Percentiles rank a stretch among this genome's conserved stretches.
Evolutionary conservation across 2,329 filamentous ascomycete species (phyloP).

Genomic region (Ophiocordyceps camponoti-leonardi): DNA sequence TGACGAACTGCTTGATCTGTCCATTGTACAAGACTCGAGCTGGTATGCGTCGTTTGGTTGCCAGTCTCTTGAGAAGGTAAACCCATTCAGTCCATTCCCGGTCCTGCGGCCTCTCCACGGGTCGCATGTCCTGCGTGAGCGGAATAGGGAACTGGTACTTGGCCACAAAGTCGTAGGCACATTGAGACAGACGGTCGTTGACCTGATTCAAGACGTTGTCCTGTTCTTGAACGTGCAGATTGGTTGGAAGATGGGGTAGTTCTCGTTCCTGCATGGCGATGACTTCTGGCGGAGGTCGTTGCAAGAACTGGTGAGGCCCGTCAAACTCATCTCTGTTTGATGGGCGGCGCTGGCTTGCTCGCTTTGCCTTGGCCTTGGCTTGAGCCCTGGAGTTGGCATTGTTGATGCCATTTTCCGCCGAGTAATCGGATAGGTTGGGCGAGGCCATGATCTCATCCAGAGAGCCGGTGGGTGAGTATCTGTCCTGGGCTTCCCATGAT

Average conservation of each 20-base stretch:
- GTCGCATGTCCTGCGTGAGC: slow-evolving; percentile 64
- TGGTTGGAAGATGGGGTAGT: slow-evolving; percentile 66
- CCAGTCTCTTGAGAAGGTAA: slow-evolving; percentile 68
- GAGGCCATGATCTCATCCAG: slow-evolving; percentile 41
- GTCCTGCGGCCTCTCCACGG: slow-evolving; percentile 56
- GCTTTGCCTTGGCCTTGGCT: slow-evolving; percentile 28
- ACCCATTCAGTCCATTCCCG: slow-evolving; percentile 89
- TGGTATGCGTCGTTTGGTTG: slow-evolving; percentile 72
- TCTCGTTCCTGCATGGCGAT: slow-evolving; percentile 65
- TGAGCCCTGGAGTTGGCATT: slow-evolving; percentile 21
- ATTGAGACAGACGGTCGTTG: slow-evolving; percentile 71
- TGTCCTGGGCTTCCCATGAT: slow-evolving; percentile 22
- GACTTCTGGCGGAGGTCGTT: slow-evolving; percentile 52
- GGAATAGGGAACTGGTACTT: slow-evolving; percentile 86
- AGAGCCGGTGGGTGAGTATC: slow-evolving; percentile 39
- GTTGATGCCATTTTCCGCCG: slow-evolving; percentile 31
- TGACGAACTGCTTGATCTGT: slow-evolving; percentile 83
- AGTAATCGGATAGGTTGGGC: slow-evolving; percentile 42
- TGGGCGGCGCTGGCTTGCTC: slow-evolving; percentile 45
- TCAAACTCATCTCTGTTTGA: slow-evolving; percentile 83
- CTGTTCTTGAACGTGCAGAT: slow-evolving; percentile 70
- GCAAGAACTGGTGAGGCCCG: slow-evolving; percentile 67
- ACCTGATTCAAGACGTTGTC: slow-evolving; percentile 64
- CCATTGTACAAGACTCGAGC: slow-evolving; percentile 73
- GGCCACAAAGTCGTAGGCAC: slow-evolving; percentile 78